A percentile compares a stretch with the other conserved stretches of the same genome.
phyloP scores from a whole-genome alignment of 2,329 filamentous ascomycete genomes.

The Aplosporella prunicola region DNA sequence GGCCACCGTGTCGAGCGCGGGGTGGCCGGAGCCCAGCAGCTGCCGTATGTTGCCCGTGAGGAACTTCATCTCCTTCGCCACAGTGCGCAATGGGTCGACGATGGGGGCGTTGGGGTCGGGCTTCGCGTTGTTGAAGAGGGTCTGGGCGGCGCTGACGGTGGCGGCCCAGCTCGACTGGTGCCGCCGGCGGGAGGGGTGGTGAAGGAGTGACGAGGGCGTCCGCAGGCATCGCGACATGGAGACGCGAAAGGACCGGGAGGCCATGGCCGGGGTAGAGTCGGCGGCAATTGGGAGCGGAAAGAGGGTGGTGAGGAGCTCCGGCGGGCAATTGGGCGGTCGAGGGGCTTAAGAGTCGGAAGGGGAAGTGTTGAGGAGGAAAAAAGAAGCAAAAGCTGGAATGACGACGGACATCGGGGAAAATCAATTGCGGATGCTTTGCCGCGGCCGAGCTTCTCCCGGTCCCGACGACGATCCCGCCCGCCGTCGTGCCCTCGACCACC shows the following conservation, averaged over 20 bases:
- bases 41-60: constrained; percentile 88
- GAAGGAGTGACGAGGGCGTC: constrained; percentile 17
- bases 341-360: too few relatives aligned
- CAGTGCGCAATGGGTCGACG: constrained; percentile 79
- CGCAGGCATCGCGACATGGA: constrained; percentile 21
- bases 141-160: constrained; percentile 57
- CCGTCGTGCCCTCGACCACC: neutral
- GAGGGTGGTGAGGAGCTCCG: constrained; percentile 18
- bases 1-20: constrained; percentile 84
- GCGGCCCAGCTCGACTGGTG: constrained; percentile 64
- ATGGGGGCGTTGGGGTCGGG: constrained; percentile 54
- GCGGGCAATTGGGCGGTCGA: constrained; percentile 27
- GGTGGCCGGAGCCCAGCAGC: constrained; percentile 87
- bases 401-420: constrained; percentile 10
- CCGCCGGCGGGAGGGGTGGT: constrained; percentile 34
- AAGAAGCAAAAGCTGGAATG: constrained; percentile 4
- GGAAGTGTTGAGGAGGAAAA: constrained; percentile 9
- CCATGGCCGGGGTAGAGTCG: constrained; percentile 14
- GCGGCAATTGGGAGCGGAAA: constrained; percentile 17
- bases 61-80: constrained; percentile 95
- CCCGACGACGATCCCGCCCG: too few relatives aligned
- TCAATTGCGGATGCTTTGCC: constrained; percentile 9
- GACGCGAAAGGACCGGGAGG: constrained; percentile 14
- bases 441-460: constrained; percentile 3
- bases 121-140: constrained; percentile 57